phyloP scores from a whole-genome alignment of 1,139 yeast species.

The Saccharomyces hybrid region DNA sequence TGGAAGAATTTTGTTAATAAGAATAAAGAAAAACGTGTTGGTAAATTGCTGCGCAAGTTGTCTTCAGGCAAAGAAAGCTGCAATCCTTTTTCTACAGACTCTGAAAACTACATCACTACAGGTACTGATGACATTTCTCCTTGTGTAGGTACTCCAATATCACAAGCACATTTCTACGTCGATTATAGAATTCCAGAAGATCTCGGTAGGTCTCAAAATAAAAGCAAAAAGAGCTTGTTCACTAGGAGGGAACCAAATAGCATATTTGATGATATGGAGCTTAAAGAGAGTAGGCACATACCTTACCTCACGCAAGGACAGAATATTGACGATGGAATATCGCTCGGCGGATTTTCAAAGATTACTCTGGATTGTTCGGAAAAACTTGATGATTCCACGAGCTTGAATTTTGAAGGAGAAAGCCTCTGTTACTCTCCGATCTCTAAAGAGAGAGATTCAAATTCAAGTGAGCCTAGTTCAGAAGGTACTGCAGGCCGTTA shows the following conservation, averaged over 20 bases:
- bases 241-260: neutral
- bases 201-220: neutral
- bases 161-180: slow-evolving; percentile 11
- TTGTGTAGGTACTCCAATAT: slow-evolving; percentile 8
- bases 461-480: neutral
- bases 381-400: neutral
- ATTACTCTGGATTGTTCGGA: neutral
- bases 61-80: neutral
- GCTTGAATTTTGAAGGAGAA: neutral
- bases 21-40: slow-evolving; percentile 15
- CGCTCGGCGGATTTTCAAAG: slow-evolving; percentile 11
- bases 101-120: neutral
- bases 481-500: neutral
- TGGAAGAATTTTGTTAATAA: slow-evolving; percentile 11
- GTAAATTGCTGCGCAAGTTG: slow-evolving; percentile 15
- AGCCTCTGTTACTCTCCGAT: neutral
- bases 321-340: slow-evolving; percentile 9
- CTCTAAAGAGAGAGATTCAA: neutral
- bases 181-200: slow-evolving; percentile 14
- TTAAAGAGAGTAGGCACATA: slow-evolving; percentile 5
- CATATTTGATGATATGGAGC: slow-evolving; percentile 2
- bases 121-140: neutral
- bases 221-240: neutral
- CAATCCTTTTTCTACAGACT: neutral
- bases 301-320: slow-evolving; percentile 11